phyloP scores from a whole-genome alignment of 2,329 filamentous ascomycete genomes.

The Fusarium pilosicola region DNA sequence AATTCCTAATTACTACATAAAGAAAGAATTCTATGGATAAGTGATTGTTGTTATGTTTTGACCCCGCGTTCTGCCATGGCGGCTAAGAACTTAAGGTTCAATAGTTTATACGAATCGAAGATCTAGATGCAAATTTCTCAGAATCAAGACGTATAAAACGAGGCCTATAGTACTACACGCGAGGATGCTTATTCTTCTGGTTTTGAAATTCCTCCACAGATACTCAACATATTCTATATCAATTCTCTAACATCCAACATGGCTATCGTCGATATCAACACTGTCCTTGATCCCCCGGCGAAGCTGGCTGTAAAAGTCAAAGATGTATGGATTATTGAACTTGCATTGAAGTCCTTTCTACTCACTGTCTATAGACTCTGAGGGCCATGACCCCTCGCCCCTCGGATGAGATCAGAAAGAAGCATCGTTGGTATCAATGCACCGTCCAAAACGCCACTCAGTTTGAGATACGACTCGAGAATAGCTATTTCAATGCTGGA shows the following conservation, averaged over 20 bases:
- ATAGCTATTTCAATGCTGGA: fast-evolving
- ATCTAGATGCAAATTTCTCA: background rate
- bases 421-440: background rate
- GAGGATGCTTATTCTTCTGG: fast-evolving
- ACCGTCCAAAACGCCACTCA: background rate
- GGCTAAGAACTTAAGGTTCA: background rate
- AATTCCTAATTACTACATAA: no score
- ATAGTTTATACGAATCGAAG: background rate
- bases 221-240: fast-evolving
- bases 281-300: background rate
- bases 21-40: background rate
- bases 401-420: fast-evolving
- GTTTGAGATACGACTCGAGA: fast-evolving
- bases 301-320: fast-evolving
- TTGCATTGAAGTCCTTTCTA: fast-evolving
- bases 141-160: fast-evolving
- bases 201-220: fast-evolving
- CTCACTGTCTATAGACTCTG: background rate
- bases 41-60: fast-evolving
- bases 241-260: fast-evolving
- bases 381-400: fast-evolving
- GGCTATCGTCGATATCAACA: background rate
- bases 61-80: background rate
- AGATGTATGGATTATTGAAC: fast-evolving
- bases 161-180: fast-evolving